Evolutionary conservation across 495 filamentous ascomycete genomes (phyloP), one percentile per base, ranked within the genome.

Genomic region (Melanomma pulvis-pyrius): DNA sequence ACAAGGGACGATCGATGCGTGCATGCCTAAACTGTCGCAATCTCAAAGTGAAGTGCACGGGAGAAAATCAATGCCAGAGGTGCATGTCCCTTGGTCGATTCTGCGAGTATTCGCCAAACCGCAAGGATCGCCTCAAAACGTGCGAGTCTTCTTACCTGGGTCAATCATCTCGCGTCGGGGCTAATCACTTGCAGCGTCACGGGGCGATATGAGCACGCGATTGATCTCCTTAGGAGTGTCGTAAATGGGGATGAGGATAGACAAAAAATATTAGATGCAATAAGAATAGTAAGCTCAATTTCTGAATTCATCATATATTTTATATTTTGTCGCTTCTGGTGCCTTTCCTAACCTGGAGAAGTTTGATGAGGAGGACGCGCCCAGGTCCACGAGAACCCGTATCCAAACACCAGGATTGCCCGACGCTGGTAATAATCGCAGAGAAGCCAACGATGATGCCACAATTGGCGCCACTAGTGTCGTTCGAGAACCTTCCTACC

Each of bases 31-130:
- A 21, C 17, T 55, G 52, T 19, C 24, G 52, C 1, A 6, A 4
- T 32, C 52, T 25, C 24, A 55, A 55, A 34, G 52, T 55, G 11
- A 55, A 55, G 21, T 55, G 52, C 29, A 32, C 52, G 9, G 52
- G 52, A 15, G 52, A 55, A 21, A 6, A 12, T 4, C 25, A 29
- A 30, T 55, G 52, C n/a, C 24, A 55, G 19, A 29, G 29, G 11
- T 55, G 52, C 22, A 32, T 34, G 1, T 7, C n/a, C 8, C 15
- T 9, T n/a, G 52, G 22, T 7, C 24, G 32, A n/a, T 11, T 26
- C 17, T 55, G 52, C 29, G 52, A 32, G 9, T 55, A 55, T 19
- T 21, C n/a, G 24, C 50, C 11, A 29, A 12, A 26, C 19, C 52
- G 29, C 24, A 55, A 32, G n/a, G 29, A 29, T 21, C 52, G 52